Evolutionary conservation across 2,329 filamentous ascomycete genomes (phyloP), one percentile per base, ranked within the genome.

Genomic region (Cercospora beticola): DNA sequence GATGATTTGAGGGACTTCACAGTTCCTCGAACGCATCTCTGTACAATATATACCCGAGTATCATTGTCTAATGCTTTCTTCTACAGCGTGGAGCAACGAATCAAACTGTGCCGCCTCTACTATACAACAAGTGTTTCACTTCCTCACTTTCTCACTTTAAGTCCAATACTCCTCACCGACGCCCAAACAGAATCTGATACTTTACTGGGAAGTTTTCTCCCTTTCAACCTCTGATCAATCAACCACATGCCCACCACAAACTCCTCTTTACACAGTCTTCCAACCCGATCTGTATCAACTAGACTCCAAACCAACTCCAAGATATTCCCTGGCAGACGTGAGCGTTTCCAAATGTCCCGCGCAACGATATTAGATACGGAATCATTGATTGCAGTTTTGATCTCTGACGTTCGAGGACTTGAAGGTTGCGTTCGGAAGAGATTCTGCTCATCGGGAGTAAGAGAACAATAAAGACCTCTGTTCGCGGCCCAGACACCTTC

Each of bases 401-500:
- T 43, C 12, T 72, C 65, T 5, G 36, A 43, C 31, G 65, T 65
- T n/a, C 57, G 66, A 40, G 59, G 66, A 61, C 68, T 60, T 6
- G 65, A 26, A 2, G 66, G 63, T n/a, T 65, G 56, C 8, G 60
- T 40, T 5, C 43, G 52, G 21, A 74, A 57, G 4, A 66, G 60
- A 18, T 62, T 59, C 40, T 70, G 64, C 58, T 76, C 74, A 46
- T 70, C 67, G 0, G 64, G 56, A 8, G 74, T 75, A 62, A 77
- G 75, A 10, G 77, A 70, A 28, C 78, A 75, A 58, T 78, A 73
- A 0, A 88, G 68, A 0, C 92, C 92, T 60, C 88, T 87, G 74
- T 95, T 95, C 52, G 91, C 92, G 1, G 92, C 92, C 91, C 92
- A 95, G 1, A 95, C 86, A 2, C 90, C 92, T 78, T 94, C 92